phyloP scores from a whole-genome alignment of 306 rosid species.

The Echinosophora koreensis region DNA sequence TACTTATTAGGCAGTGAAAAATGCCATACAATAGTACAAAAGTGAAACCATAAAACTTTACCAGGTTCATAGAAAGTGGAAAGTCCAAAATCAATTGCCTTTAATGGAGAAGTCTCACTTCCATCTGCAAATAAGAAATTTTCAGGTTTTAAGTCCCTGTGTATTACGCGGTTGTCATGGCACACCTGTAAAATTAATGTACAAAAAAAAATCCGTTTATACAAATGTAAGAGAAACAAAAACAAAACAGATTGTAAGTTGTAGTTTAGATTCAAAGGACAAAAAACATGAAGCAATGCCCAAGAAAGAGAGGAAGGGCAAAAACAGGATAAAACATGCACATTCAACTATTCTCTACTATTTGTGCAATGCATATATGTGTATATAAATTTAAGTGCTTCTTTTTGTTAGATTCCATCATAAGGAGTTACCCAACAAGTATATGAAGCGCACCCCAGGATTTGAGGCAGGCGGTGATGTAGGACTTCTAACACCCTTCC shows the following conservation, averaged over 20 bases:
- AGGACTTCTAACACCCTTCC: no score
- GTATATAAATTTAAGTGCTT: not conserved
- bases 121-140: slow-evolving; percentile 82
- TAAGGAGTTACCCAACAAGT: no score
- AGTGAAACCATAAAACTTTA: slow-evolving; percentile 31
- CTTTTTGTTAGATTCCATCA: no score
- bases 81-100: slow-evolving; percentile 95
- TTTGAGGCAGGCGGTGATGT: no score
- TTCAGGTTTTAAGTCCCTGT: slow-evolving; percentile 93
- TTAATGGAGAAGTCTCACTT: slow-evolving; percentile 66
- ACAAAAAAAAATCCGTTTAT: not conserved
- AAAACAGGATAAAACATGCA: not conserved
- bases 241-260: not conserved
- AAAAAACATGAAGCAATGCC: not conserved
- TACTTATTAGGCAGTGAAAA: not conserved
- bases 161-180: slow-evolving; percentile 86
- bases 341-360: not conserved
- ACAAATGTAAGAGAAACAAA: not conserved
- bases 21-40: not conserved
- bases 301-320: not conserved
- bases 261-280: not conserved
- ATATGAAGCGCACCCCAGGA: no score
- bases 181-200: slow-evolving; percentile 66
- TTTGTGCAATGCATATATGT: not conserved
- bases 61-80: slow-evolving; percentile 77